These are phyloP conservation scores for Sporodiniella umbellata DNA, from an alignment of 371 early-diverging fungal species.

Conservation along the genomic window DNA sequence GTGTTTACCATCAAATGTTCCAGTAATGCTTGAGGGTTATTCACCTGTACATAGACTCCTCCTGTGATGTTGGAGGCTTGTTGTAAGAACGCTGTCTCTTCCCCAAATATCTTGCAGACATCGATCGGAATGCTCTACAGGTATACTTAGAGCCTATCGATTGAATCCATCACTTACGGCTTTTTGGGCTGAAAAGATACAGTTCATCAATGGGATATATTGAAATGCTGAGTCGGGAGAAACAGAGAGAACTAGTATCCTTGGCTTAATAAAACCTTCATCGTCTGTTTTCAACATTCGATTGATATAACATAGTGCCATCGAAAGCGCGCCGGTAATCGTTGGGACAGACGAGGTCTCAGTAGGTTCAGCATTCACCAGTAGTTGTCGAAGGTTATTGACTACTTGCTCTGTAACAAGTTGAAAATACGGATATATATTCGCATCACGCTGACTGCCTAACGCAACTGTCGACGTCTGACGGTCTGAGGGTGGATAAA, in stretches of 20 bases:
- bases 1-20: slow-evolving; percentile 80
- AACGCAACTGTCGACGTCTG: slow-evolving; percentile 23
- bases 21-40: slow-evolving; percentile 65
- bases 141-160: too few species aligned
- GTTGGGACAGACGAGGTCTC: slow-evolving; percentile 35
- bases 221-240: slow-evolving; percentile 85
- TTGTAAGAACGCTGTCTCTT: slow-evolving; percentile 84
- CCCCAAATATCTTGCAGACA: slow-evolving; percentile 79
- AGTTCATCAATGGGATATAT: slow-evolving; percentile 95
- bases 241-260: slow-evolving; percentile 82
- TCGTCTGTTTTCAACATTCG: slow-evolving; percentile 56
- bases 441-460: slow-evolving; percentile 44
- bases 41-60: slow-evolving; percentile 75
- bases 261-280: slow-evolving; percentile 64
- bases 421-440: slow-evolving; percentile 62
- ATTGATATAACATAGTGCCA: slow-evolving; percentile 71
- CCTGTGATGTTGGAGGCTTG: slow-evolving; percentile 91
- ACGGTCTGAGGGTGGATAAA: slow-evolving; percentile 50
- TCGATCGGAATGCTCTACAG: slow-evolving; percentile 78
- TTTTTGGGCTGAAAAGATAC: slow-evolving; percentile 94
- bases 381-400: slow-evolving; percentile 38
- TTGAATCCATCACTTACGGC: slow-evolving; percentile 52
- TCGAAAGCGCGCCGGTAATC: slow-evolving; percentile 57
- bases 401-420: slow-evolving; percentile 58
- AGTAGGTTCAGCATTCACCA: slow-evolving; percentile 24